Conservation (phyloP, 176 grass and related monocot species). For the Avena atlantica region DNA sequence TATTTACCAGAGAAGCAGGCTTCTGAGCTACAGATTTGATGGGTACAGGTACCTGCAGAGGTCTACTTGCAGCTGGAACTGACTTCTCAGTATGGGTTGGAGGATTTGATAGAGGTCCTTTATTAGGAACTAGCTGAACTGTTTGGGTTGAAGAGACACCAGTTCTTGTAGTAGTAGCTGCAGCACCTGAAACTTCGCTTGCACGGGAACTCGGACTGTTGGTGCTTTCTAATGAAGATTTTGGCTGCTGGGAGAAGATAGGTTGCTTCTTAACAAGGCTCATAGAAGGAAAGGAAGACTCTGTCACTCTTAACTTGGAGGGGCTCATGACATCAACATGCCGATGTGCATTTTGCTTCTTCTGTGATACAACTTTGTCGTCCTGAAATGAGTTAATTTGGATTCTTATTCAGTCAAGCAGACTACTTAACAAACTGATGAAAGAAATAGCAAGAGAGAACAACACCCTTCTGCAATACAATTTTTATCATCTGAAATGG, state of each 20-base stretch:
- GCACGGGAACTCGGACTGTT: slow-evolving; percentile 36
- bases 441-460: slow-evolving; percentile 17
- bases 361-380: slow-evolving; percentile 58
- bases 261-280: slow-evolving; percentile 60
- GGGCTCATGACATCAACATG: slow-evolving; percentile 58
- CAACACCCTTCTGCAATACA: slow-evolving; percentile 30
- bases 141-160: slow-evolving; percentile 1
- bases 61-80: slow-evolving; percentile 43
- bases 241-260: slow-evolving; percentile 57
- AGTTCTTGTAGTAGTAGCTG: slow-evolving; percentile 30
- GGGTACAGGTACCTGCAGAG: slow-evolving; percentile 34
- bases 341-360: slow-evolving; percentile 59
- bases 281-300: slow-evolving; percentile 63
- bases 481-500: slow-evolving; percentile 27
- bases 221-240: slow-evolving; percentile 51
- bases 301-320: slow-evolving; percentile 53
- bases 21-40: slow-evolving; percentile 62
- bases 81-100: slow-evolving; percentile 43
- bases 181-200: slow-evolving; percentile 42
- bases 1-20: slow-evolving; percentile 40
- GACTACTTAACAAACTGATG: slow-evolving; percentile 25
- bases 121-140: slow-evolving; percentile 50
- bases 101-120: slow-evolving; percentile 42
- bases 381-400: slow-evolving; percentile 64
- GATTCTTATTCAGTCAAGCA: slow-evolving; percentile 31